These are phyloP conservation scores for Phytopythium helicoides DNA, from an alignment of 352 stramenopile species.

Conservation along the genomic window DNA sequence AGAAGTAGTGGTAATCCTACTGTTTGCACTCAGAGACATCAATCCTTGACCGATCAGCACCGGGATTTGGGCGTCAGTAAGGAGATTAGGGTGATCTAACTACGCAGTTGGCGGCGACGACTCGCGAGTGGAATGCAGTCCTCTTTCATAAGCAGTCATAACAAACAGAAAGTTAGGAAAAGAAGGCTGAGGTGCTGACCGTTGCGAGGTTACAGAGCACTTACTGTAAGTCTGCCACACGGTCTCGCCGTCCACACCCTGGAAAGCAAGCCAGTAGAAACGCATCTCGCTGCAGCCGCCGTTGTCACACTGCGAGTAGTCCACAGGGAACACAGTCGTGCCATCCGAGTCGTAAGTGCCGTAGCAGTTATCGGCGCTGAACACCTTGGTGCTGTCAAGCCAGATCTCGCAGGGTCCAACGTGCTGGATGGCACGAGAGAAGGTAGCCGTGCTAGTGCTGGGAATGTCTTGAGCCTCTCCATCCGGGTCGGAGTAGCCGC, in stretches of 20 bases:
- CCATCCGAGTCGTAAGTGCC: constrained; percentile 10
- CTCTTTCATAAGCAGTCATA: constrained; percentile 19
- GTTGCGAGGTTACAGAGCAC: neutral
- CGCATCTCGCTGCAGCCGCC: constrained; percentile 22
- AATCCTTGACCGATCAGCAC: too few relatives aligned
- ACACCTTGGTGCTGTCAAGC: constrained; percentile 22
- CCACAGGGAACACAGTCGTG: constrained; percentile 23
- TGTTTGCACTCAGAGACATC: too few relatives aligned
- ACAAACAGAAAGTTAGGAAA: too few relatives aligned
- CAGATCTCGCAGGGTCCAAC: constrained; percentile 21
- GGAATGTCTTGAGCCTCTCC: constrained; percentile 14
- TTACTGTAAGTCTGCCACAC: constrained; percentile 34
- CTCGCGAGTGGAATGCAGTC: constrained; percentile 27
- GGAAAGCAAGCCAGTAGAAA: constrained; percentile 30
- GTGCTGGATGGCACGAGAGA: constrained; percentile 15
- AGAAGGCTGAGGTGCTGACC: too few relatives aligned
- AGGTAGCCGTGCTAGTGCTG: constrained; percentile 15
- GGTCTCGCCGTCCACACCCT: constrained; percentile 16
- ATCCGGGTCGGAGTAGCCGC: constrained; percentile 18
- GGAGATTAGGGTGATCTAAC: too few relatives aligned
- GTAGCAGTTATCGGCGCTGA: constrained; percentile 23
- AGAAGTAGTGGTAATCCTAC: too few relatives aligned
- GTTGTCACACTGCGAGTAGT: constrained; percentile 20
- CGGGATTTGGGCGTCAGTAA: too few relatives aligned
- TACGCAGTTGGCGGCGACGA: too few relatives aligned